Percentiles rank a stretch among this genome's conserved stretches.
phyloP scores from a whole-genome alignment of 2,329 filamentous ascomycete species.

The Zasmidium angulare region DNA sequence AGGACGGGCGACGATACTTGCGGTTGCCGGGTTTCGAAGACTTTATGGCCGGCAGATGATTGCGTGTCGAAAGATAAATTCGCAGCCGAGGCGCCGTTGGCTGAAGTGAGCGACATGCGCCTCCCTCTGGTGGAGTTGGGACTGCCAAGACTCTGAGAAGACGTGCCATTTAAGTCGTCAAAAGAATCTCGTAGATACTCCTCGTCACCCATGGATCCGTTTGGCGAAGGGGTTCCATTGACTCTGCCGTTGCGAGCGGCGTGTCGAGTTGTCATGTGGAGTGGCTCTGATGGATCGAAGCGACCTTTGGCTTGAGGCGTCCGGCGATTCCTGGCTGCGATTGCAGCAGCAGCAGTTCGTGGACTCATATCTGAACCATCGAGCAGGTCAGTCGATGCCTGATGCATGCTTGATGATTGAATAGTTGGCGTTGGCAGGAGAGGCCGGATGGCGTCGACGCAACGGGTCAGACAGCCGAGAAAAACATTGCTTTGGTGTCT shows the following conservation, averaged over 20 bases:
- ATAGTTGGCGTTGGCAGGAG: neutral
- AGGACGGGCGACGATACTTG: slow-evolving; percentile 7
- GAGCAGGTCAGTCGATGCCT: neutral
- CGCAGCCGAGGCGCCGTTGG: slow-evolving; percentile 15
- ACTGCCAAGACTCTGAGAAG: slow-evolving; percentile 27
- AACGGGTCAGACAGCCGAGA: neutral
- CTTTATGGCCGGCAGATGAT: slow-evolving; percentile 10
- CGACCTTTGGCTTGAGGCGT: slow-evolving; percentile 27
- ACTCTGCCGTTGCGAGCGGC: slow-evolving; percentile 19
- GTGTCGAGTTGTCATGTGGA: slow-evolving; percentile 51
- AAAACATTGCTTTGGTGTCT: neutral
- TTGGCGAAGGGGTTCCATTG: slow-evolving; percentile 25
- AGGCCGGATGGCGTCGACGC: neutral
- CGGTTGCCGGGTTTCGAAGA: neutral
- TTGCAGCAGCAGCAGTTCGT: slow-evolving; percentile 1
- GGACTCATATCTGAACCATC: slow-evolving; percentile 10
- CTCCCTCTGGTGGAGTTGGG: slow-evolving; percentile 20
- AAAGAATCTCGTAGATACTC: slow-evolving; percentile 25
- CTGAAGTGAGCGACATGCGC: slow-evolving; percentile 20
- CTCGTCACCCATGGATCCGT: slow-evolving; percentile 27
- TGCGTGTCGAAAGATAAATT: slow-evolving; percentile 14
- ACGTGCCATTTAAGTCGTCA: slow-evolving; percentile 24
- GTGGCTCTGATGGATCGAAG: slow-evolving; percentile 48
- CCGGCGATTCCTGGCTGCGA: neutral
- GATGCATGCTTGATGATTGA: neutral